These are phyloP conservation scores for Candida vartiovaarae DNA, from an alignment of 805 yeast species.

Conservation along the genomic window DNA sequence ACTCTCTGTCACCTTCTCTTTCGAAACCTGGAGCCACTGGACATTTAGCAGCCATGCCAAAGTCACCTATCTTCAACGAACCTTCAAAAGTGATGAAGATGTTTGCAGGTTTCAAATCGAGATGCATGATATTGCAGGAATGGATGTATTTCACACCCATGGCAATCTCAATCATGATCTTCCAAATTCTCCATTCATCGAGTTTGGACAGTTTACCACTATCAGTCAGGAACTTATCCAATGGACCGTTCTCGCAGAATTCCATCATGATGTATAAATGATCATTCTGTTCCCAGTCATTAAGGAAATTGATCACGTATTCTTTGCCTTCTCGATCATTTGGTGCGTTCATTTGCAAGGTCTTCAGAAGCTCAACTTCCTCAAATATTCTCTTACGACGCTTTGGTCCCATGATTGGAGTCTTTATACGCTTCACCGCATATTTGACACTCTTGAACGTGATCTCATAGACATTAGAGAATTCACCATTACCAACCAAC, in stretches of 20 bases:
- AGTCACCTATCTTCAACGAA: constrained; percentile 87
- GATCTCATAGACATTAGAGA: constrained; percentile 82
- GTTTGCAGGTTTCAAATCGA: constrained; percentile 94
- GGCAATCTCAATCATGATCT: constrained; percentile 77
- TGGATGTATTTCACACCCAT: constrained; percentile 80
- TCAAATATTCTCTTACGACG: constrained; percentile 58
- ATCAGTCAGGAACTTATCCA: constrained; percentile 73
- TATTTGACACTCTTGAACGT: constrained; percentile 56
- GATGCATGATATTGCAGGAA: constrained; percentile 66
- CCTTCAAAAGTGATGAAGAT: constrained; percentile 94
- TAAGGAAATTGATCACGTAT: constrained; percentile 69
- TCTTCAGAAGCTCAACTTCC: constrained; percentile 66
- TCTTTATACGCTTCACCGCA: constrained; percentile 84
- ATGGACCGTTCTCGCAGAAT: constrained; percentile 88
- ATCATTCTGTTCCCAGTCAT: constrained; percentile 77
- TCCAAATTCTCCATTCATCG: constrained; percentile 98
- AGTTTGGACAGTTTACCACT: constrained; percentile 68
- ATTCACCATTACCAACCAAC: constrained; percentile 79
- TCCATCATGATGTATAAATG: constrained; percentile 90
- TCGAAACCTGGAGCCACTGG: constrained; percentile 70
- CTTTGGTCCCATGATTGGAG: constrained; percentile 48
- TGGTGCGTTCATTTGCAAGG: constrained; percentile 33
- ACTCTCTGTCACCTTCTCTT: constrained; percentile 95
- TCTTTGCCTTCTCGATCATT: constrained; percentile 58
- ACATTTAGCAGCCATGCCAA: constrained; percentile 83